Evolutionary conservation across 2,329 filamentous ascomycete species (phyloP), one percentile per base, ranked within the genome.

Genomic region (Eutypella sp.): DNA sequence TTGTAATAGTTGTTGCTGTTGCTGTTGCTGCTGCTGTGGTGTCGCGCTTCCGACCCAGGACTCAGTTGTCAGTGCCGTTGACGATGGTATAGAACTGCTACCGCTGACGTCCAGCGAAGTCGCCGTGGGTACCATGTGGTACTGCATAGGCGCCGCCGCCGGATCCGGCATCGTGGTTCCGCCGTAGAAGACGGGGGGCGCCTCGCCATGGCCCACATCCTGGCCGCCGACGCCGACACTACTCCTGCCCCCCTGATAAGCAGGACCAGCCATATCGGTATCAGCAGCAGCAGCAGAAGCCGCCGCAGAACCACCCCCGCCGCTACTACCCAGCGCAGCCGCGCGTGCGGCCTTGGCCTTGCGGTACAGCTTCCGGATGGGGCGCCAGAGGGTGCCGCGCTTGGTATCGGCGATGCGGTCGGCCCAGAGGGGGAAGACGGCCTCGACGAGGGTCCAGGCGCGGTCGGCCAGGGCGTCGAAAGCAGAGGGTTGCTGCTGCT

Each of bases 381-480:
- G 77, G 33, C 70, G 64, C 76, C 77, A 80, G 7, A 80, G 65
- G 44, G 71, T 69, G 1, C 76, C 77, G 22, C 67, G 66, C 41
- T 67, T 66, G 5, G 68, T 67, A 49, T 80, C 76, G 3, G 76
- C 76, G 41, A 79, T 70, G 43, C 63, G 59, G 13, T 66, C 61
- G 34, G 65, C 66, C 56, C 71, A 76, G 2, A 60, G 52, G 2
- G 67, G 65, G 54, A 74, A 74, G 5, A 68, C 67, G 18, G 55
- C 54, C 7, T 79, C 73, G 20, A 79, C 64, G 18, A 72, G 63
- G 15, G 46, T 52, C 77, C 77, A 81, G 1, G 76, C 74, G 42
- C 70, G 65, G 5, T 73, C 67, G 15, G 70, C 74, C 24, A 73
- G 58, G 18, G 67, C 65, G 6, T 72, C 73, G 31, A 65, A 61